Evolutionary conservation across 805 yeast species (phyloP).

Genomic region (Phaffomyces opuntiae): DNA sequence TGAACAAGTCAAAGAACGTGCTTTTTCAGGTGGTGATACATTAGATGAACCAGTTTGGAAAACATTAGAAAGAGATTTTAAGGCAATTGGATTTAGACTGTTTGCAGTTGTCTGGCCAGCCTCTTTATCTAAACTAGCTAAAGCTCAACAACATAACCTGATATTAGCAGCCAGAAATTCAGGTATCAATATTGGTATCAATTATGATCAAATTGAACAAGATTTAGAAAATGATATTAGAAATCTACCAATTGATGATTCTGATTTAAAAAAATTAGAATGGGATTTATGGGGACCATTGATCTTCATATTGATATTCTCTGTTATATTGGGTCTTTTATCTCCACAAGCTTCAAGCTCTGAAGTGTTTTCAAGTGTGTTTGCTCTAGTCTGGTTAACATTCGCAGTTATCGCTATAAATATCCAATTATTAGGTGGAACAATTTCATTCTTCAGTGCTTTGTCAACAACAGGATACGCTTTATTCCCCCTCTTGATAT

Average conservation of each 20-base stretch:
- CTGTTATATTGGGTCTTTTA: slow-evolving; percentile 36
- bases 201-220: slow-evolving; percentile 23
- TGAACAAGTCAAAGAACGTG: slow-evolving; percentile 22
- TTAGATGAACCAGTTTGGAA: slow-evolving; percentile 60
- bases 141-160: slow-evolving; percentile 24
- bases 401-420: slow-evolving; percentile 54
- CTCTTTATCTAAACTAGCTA: slow-evolving; percentile 23
- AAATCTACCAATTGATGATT: slow-evolving; percentile 19
- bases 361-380: slow-evolving; percentile 57
- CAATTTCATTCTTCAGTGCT: slow-evolving; percentile 61
- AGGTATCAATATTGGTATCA: slow-evolving; percentile 24
- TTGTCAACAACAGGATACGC: slow-evolving; percentile 67
- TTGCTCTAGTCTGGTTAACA: slow-evolving; percentile 58
- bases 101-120: slow-evolving; percentile 38
- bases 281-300: slow-evolving; percentile 74
- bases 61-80: slow-evolving; percentile 43
- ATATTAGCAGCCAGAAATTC: slow-evolving; percentile 24
- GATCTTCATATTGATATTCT: slow-evolving; percentile 48
- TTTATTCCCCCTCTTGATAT: slow-evolving; percentile 55
- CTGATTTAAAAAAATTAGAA: slow-evolving; percentile 29
- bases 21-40: slow-evolving; percentile 59
- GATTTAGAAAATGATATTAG: slow-evolving; percentile 21
- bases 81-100: slow-evolving; percentile 36
- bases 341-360: slow-evolving; percentile 31
- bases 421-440: slow-evolving; percentile 54